Conservation (phyloP, 1,139 yeast species). For the Suhomyces bribrorum region DNA sequence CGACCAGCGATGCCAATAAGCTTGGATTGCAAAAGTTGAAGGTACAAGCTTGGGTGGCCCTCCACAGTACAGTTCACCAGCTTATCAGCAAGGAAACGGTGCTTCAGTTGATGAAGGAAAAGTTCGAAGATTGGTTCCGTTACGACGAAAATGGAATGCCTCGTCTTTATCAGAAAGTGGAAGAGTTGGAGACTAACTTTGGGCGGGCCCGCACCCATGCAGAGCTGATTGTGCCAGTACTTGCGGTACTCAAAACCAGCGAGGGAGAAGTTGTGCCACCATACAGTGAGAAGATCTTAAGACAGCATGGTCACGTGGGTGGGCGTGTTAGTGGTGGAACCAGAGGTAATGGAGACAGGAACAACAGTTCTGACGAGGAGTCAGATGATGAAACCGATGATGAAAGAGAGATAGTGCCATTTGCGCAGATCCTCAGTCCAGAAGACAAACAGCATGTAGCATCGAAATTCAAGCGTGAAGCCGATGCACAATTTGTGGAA, state of each 20-base stretch:
- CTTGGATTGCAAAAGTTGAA: conserved; percentile 46
- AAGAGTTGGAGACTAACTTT: conserved; percentile 70
- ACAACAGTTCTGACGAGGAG: conserved; percentile 44
- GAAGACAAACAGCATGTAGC: conserved; percentile 59
- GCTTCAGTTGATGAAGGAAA: conserved; percentile 58
- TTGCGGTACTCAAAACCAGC: conserved; percentile 23
- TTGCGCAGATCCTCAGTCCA: conserved; percentile 60
- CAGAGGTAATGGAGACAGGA: background rate
- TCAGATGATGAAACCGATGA: conserved; percentile 41
- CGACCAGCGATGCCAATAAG: conserved; percentile 43
- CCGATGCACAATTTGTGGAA: conserved; percentile 81
- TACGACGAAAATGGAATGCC: conserved; percentile 86
- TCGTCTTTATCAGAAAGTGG: conserved; percentile 71
- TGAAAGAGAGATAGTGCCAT: conserved; percentile 30
- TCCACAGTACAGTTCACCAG: conserved; percentile 61
- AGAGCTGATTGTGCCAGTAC: conserved; percentile 56
- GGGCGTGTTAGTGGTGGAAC: background rate
- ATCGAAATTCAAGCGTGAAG: conserved; percentile 68
- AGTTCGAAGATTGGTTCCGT: conserved; percentile 80
- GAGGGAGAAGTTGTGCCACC: conserved; percentile 7
- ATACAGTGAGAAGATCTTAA: conserved; percentile 1
- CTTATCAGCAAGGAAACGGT: conserved; percentile 60
- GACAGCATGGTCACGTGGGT: conserved; percentile 1
- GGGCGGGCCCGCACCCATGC: conserved; percentile 60
- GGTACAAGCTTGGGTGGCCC: conserved; percentile 63